Base-by-base conservation (phyloP, 1,284 basidiomycete genomes). In the Fomitopsis pinicola region DNA sequence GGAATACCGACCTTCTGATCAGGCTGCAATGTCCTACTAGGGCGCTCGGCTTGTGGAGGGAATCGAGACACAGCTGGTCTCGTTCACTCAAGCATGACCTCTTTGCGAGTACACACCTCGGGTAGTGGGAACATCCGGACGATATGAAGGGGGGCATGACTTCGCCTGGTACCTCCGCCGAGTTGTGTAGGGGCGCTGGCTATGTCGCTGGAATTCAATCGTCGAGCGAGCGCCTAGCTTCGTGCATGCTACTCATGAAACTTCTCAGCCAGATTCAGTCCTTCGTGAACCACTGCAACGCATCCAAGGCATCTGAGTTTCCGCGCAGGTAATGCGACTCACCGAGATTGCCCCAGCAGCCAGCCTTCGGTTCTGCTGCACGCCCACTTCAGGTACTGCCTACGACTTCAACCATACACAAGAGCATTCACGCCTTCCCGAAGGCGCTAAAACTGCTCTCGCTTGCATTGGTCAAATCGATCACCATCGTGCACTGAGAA, bases 11-110 rank as follows among this genome's bases (percentile, higher is more conserved):
- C 48, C 48, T 50, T 54, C 52, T 54, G 52, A 54, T 54, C 35
- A 54, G 52, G 35, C 8, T 35, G 52, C 35, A 36, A 38, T 50
- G 48, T 54, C 58, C 30, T 55, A 54, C 26, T 55, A 86, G 75
- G 77, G 78, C 2, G 81, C 75, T 36, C 78, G 88, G 57, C 74
- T 93, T 30, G 88, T 90, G 60, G 74, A 55, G 36, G 66, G 66
- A 38, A 66, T 68, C 53, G 42, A 61, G n/a, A 45, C 60, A 60
- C 53, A 58, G 58, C 28, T 69, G 33, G 52, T 58, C 50, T 59
- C 67, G 19, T 68, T 69, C 42, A 60, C 66, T 33, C 46, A 60
- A 22, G 52, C 52, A 54, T 54, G 52, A 53, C 26, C 30, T 6
- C 45, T 15, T 54, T 36, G 33, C 38, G 30, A 17, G 33, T 57